Evolutionary conservation across 108 stramenopile species (phyloP), one percentile per base, ranked within the genome.

Genomic region (Fragilaria radians): DNA sequence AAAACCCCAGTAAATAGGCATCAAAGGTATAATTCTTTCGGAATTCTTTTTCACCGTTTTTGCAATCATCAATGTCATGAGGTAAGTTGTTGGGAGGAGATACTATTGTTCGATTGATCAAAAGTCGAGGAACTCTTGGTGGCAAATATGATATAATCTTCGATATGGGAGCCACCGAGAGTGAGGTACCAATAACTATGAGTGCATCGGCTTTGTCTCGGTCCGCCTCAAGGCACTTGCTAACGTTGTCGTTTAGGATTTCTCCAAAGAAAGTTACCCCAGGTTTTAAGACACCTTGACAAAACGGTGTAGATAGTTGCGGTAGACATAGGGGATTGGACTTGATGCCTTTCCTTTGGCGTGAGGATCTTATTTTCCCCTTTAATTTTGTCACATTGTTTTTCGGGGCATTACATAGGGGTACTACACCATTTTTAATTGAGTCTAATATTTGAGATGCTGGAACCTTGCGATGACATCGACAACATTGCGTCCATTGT

Each of bases 181-280:
- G 69, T 0, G 84, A 86, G 19, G 91, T 93, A 33, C 91, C 91
- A 70, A 93, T 93, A 17, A 93, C 85, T 48, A 93, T 77, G 34
- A 93, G 58, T 0, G 88, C 91, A 73, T 93, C 91, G 4, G 79
- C 91, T 51, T 74, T 85, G 36, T 72, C 29, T 9, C 71, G 79
- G 71, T 93, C 91, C 29, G 62, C 58, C 66, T 89, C 78, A 14
- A 93, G 68, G 17, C 57, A 57, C 3, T 72, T 70, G 19, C 63
- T 53, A 9, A 93, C 86, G 34, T 56, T 68, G 56, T 80, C 61
- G 14, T 59, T 57, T 36, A 93, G 66, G 5, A 75, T 77, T 70
- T 93, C 88, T 22, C 91, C 91, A 67, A 93, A 93, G 57, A 93
- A 93, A 0, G 82, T 93, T 5, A 93, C 72, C 26, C 78, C 74